phyloP scores from a whole-genome alignment of 2,329 filamentous ascomycete species.

The Pseudogymnoascus sp. region DNA sequence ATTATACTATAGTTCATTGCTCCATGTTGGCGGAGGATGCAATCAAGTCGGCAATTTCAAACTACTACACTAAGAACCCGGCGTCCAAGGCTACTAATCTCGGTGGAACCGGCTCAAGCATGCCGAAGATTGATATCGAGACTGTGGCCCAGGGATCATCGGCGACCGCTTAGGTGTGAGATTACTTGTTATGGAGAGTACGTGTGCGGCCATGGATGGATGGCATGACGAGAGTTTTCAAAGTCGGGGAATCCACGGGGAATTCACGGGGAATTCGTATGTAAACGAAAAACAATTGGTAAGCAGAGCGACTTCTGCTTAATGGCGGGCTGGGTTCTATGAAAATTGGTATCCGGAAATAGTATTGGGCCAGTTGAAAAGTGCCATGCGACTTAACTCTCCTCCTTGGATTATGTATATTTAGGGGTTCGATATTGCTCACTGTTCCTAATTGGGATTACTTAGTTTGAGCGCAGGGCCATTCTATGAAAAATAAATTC shows the following conservation, averaged over 20 bases:
- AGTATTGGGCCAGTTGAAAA: background rate
- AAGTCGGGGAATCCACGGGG: background rate
- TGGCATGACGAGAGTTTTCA: background rate
- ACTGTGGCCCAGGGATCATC: conserved; percentile 43
- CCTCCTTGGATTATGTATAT: conserved; percentile 6
- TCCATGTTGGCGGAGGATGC: conserved; percentile 89
- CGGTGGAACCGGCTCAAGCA: conserved; percentile 63
- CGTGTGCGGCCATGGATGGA: background rate
- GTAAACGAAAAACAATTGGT: conserved; percentile 6
- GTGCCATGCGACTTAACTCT: conserved; percentile 3
- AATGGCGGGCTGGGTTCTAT: conserved; percentile 10
- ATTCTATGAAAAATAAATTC: conserved; percentile 8
- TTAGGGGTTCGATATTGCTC: conserved; percentile 11
- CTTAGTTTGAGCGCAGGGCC: conserved; percentile 9
- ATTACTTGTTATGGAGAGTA: background rate
- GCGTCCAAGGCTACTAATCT: conserved; percentile 68
- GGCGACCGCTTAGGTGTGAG: conserved; percentile 19
- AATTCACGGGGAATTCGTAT: background rate
- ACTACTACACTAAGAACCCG: conserved; percentile 89
- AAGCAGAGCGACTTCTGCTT: conserved; percentile 3
- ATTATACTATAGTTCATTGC: conserved; percentile 62
- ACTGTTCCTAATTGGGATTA: conserved; percentile 9
- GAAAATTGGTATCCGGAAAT: conserved; percentile 3
- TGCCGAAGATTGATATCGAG: conserved; percentile 60
- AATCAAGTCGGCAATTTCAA: conserved; percentile 84